phyloP scores from a whole-genome alignment of 106 monocot species.

The Dioscorea alata region DNA sequence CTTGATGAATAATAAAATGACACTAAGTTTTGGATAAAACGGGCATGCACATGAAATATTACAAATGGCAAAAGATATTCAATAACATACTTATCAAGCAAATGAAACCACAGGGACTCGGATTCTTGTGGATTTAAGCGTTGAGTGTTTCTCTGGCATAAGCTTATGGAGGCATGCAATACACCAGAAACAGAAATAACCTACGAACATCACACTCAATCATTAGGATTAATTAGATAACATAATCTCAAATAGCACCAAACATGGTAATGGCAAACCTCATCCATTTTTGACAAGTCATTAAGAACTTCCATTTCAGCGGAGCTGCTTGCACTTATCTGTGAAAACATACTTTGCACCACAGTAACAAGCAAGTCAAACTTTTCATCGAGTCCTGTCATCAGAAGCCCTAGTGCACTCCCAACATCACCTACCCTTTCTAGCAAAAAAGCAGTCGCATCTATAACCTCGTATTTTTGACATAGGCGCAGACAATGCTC shows the following conservation, averaged over 20 bases:
- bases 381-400: slow-evolving; percentile 58
- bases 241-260: background rate
- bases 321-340: slow-evolving; percentile 1
- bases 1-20: no score
- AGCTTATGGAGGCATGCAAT: slow-evolving; percentile 50
- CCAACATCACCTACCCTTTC: slow-evolving; percentile 95
- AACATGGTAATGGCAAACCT: slow-evolving; percentile 41
- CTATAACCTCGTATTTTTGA: slow-evolving; percentile 74
- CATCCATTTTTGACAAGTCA: slow-evolving; percentile 42
- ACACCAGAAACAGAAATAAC: slow-evolving; percentile 53
- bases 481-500: slow-evolving; percentile 84
- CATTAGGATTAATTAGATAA: background rate
- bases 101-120: slow-evolving; percentile 87
- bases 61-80: background rate
- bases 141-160: slow-evolving; percentile 86
- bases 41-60: background rate
- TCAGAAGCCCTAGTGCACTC: slow-evolving; percentile 59
- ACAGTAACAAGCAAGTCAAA: slow-evolving; percentile 52
- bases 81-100: slow-evolving; percentile 80
- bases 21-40: background rate
- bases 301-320: slow-evolving; percentile 24
- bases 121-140: slow-evolving; percentile 69
- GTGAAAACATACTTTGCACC: slow-evolving; percentile 32
- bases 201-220: slow-evolving; percentile 23
- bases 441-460: slow-evolving; percentile 93